Base-by-base conservation (phyloP, 208 protist species). In the Leishmania guyanensis region DNA sequence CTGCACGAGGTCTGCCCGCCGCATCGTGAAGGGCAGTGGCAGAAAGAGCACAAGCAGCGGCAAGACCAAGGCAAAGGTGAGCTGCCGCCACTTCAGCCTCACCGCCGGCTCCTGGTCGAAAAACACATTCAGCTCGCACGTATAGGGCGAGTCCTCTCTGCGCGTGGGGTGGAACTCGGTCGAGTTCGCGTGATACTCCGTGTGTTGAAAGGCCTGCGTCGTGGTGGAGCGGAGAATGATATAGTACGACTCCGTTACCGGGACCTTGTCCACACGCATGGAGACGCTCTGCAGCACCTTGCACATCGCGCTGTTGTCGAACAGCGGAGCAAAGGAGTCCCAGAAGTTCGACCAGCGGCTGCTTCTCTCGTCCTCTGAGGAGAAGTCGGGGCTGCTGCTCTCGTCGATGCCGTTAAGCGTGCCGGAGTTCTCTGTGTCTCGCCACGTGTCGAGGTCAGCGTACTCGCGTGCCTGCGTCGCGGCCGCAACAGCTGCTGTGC, bases 241-340 rank as follows among this genome's bases (percentile, higher is more conserved):
- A 69, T 88, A 91, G 75, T 88, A 91, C 1, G 78, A 29, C 71
- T 82, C 70, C 16, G 78, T 78, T 3, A 68, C 29, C 46, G 66
- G 68, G 5, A 77, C 84, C 33, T 78, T 39, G 14, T 53, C n/a
- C 22, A 92, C 83, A 12, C 91, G 92, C 85, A 96, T 74, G 9
- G 85, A 85, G 9, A 94, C 79, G 36, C 83, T 90, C n/a, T 88
- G 88, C 5, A 91, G 68, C 39, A 93, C 58, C 69, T 90, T 80
- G 77, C 92, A 96, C 70, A 96, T 84, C 22, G 83, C 80, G 64
- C 89, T 93, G 5, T 74, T 93, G 79, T 96, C 92, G 17, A 96
- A 87, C 65, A 94, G 74, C 20, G 81, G 81, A 0, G 88, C 87
- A 12, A 94, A 80, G 22, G 87, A 82, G 74, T 90, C 81, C 91